Percentiles rank a stretch among this genome's conserved stretches.
phyloP scores from a whole-genome alignment of 2,329 filamentous ascomycete genomes.

The Didymella exigua region DNA sequence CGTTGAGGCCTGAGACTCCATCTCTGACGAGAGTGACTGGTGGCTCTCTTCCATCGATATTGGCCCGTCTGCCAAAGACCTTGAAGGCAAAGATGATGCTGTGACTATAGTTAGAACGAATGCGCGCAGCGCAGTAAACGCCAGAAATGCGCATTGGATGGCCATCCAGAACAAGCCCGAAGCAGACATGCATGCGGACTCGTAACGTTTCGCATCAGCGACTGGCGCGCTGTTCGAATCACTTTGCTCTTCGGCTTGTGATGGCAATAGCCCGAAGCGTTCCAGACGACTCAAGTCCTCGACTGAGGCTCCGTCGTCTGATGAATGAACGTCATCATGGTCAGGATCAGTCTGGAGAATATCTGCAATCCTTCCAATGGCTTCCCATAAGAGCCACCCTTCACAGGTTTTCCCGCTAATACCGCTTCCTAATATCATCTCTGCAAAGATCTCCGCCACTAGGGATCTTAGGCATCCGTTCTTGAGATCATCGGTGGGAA shows the following conservation, averaged over 20 bases:
- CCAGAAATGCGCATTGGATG: slow-evolving; percentile 56
- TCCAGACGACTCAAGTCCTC: slow-evolving; percentile 56
- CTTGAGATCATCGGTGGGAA: slow-evolving; percentile 90
- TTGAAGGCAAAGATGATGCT: slow-evolving; percentile 69
- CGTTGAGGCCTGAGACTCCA: slow-evolving; percentile 42
- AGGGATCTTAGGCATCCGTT: slow-evolving; percentile 84
- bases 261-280: slow-evolving; percentile 61
- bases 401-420: slow-evolving; percentile 81
- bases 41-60: slow-evolving; percentile 35
- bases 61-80: slow-evolving; percentile 47
- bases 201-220: slow-evolving; percentile 25
- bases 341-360: slow-evolving; percentile 47
- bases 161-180: slow-evolving; percentile 59
- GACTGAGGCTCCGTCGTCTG: slow-evolving; percentile 33
- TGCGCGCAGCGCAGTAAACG: slow-evolving; percentile 69
- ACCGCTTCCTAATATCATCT: slow-evolving; percentile 84
- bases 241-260: slow-evolving; percentile 36
- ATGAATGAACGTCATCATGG: slow-evolving; percentile 36
- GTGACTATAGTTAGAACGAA: slow-evolving; percentile 68
- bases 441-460: slow-evolving; percentile 84
- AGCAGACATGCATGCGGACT: slow-evolving; percentile 25
- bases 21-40: slow-evolving; percentile 39
- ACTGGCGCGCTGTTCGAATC: slow-evolving; percentile 24
- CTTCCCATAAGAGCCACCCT: slow-evolving; percentile 87
- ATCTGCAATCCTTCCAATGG: slow-evolving; percentile 72